Evolutionary conservation across 2,329 filamentous ascomycete genomes (phyloP), one percentile per base, ranked within the genome.

Genomic region (Aspergillus sclerotialis): DNA sequence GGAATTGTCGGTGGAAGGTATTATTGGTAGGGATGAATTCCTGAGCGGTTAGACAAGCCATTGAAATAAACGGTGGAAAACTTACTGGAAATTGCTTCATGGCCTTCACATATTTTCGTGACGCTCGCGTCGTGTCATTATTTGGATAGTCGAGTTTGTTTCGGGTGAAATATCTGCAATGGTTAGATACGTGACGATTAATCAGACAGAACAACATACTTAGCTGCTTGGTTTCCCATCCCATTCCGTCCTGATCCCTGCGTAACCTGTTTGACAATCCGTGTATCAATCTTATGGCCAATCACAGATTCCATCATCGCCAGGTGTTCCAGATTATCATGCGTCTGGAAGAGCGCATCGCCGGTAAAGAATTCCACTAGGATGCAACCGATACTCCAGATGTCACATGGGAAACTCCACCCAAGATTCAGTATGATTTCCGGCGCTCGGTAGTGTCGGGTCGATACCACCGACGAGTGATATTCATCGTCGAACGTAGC

Each of bases 321-420:
- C 30, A 82, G 67, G 54, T 82, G 78, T 52, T 81, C 78, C 19
- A 79, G 68, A 43, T 80, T 81, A 56, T 82, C 78, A 52, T 81
- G 78, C 1, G 78, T 81, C 52, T 82, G 78, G 61, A 82, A 82
- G 3, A 82, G 63, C 28, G 78, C 78, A 55, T 82, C 78, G 7
- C 78, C 78, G 0, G 78, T 82, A 61, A 77, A 81, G 53, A 81
- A 82, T 44, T 82, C 78, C 19, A 82, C 78, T 8, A 82, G 60
- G 36, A 82, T 82, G 45, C 78, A 82, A 14, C 78, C 78, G 36
- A 82, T 80, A 54, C 78, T 81, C 78, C 78, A 82, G 35, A 82
- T 78, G 47, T 82, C 78, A 50, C 78, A 81, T 8, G 78, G 76
- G 49, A 76, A 80, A 45, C 75, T 80, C 78, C 78, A 82, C 12